A percentile compares a stretch with the other conserved stretches of the same genome.
Conservation (phyloP, 2,329 filamentous ascomycete genomes). For the Endoconidiophora laricicola region DNA sequence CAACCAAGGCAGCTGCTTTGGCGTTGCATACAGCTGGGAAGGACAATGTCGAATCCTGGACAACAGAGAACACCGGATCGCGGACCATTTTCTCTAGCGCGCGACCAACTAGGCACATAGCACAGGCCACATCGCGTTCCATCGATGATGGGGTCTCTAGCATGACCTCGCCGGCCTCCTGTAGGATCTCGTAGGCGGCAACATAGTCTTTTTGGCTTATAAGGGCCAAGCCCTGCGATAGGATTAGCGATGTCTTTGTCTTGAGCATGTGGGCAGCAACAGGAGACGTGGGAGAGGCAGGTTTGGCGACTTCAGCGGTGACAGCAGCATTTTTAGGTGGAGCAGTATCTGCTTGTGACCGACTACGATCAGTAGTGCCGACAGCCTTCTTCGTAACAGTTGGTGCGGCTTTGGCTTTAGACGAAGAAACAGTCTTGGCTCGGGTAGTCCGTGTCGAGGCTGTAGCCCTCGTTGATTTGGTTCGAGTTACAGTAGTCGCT, state of each 20-base stretch:
- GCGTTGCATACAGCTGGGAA: slow-evolving; percentile 49
- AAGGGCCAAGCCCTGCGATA: slow-evolving; percentile 26
- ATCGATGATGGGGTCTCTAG: slow-evolving; percentile 19
- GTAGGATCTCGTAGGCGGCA: slow-evolving; percentile 38
- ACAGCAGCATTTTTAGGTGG: background rate
- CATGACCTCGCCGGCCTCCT: slow-evolving; percentile 24
- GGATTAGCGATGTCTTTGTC: slow-evolving; percentile 19
- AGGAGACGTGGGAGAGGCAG: background rate
- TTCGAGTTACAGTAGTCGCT: background rate
- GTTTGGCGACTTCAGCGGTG: background rate
- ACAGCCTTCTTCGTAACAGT: background rate
- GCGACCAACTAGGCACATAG: slow-evolving; percentile 50
- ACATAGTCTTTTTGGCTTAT: slow-evolving; percentile 38
- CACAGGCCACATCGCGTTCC: slow-evolving; percentile 44
- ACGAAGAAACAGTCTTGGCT: slow-evolving; percentile 12
- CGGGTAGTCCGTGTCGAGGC: slow-evolving; percentile 14
- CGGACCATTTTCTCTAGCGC: slow-evolving; percentile 56
- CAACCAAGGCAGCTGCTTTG: slow-evolving; percentile 6
- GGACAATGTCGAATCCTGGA: slow-evolving; percentile 85
- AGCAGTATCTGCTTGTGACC: background rate
- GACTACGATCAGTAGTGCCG: background rate
- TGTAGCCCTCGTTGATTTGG: slow-evolving; percentile 15
- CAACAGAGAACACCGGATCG: slow-evolving; percentile 73
- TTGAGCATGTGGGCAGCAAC: slow-evolving; percentile 18
- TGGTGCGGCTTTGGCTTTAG: background rate